Conservation (phyloP, 1,284 basidiomycete species). For the Cystobasidium sp. region DNA sequence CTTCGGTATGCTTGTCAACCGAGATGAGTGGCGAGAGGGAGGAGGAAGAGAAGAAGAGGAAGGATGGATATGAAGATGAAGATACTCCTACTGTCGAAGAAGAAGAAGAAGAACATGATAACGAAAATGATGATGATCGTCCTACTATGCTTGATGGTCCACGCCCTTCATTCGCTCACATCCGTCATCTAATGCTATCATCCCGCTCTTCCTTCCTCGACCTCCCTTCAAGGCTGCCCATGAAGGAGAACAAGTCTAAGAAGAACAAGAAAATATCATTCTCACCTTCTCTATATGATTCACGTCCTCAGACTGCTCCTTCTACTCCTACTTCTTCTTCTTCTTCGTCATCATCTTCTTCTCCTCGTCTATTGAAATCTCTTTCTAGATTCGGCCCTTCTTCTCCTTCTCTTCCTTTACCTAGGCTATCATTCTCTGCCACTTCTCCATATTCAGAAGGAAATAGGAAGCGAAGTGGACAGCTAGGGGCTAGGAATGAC, state of each 20-base stretch:
- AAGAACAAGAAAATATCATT: no score
- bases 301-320: conserved; percentile 3
- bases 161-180: neutral
- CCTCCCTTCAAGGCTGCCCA: neutral
- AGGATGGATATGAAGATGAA: neutral
- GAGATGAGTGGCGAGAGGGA: neutral
- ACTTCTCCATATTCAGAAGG: neutral
- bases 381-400: conserved; percentile 10
- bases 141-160: neutral
- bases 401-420: neutral
- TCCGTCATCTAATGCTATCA: neutral
- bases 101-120: neutral
- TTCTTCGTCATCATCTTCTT: no score
- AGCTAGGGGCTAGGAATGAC: neutral
- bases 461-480: neutral
- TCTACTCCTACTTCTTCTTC: conserved; percentile 6
- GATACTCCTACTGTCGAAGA: neutral
- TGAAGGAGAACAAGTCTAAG: no score
- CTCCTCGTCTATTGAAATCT: conserved; percentile 8
- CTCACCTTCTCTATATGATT: neutral
- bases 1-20: neutral
- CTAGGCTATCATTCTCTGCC: neutral
- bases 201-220: neutral
- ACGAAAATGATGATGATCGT: neutral
- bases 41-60: neutral